Base-by-base conservation (phyloP, 169 alveolate species). In the Plasmodium cynomolgi region DNA sequence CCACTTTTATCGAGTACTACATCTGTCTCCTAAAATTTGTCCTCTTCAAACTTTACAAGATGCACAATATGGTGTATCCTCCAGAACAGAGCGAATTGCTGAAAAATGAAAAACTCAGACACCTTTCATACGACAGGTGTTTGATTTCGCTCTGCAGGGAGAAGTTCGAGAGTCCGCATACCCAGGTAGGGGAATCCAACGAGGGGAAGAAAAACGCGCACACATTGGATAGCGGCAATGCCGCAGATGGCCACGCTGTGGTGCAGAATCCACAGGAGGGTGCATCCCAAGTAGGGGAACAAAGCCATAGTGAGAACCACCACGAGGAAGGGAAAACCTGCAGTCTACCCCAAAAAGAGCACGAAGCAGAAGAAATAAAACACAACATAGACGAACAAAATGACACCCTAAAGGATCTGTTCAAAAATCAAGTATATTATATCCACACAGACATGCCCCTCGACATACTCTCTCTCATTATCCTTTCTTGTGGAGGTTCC, bases 1-100 rank as follows among this genome's bases (percentile, higher is more conserved):
- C 97, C 20, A 98, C 99, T 41, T 99, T 98, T 96, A 93, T 97
- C 34, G 99, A 98, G 92, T 98, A 98, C 96, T 98, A 99, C 93
- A 95, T 97, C n/a, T 95, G 98, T 26, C 90, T 98, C 84, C 84
- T 99, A 82, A 98, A 96, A 96, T 98, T 98, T 80, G 98, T 98
- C 62, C 97, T 98, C 85, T 98, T 97, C 97, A 98, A 98, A 96
- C 97, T 99, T n/a, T 98, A 94, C 90, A 96, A 95, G 34, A 96
- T 97, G 83, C 95, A 97, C n/a, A 97, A 97, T 41, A 50, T 97
- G 73, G 90, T 92, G 8, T 98, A 97, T 80, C 99, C 99, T 1
- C 97, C 98, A 1, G 41, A 86, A 56, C 81, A 86, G 81, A 23
- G 68, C 68, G 72, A 41, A n/a, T 17, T 29, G 8, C 26, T 74